phyloP scores from a whole-genome alignment of 495 filamentous ascomycete genomes.

The Hypoxylon cercidicola region DNA sequence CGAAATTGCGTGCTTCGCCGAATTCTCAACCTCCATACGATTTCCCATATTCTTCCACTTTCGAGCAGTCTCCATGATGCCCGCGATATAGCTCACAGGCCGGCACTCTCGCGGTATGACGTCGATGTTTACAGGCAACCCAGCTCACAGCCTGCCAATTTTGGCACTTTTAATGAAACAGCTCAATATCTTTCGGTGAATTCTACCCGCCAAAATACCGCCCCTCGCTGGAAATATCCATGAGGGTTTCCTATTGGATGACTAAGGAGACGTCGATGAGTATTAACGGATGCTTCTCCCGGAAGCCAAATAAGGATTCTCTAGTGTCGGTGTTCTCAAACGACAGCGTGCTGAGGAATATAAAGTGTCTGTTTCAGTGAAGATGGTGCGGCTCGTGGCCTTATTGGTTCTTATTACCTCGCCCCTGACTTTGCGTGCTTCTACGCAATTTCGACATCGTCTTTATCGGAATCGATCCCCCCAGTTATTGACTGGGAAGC shows the following conservation, averaged over 20 bases:
- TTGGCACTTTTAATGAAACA: slow-evolving; percentile 19
- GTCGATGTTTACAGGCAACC: slow-evolving; percentile 3
- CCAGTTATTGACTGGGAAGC: background rate
- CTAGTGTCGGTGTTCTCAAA: background rate
- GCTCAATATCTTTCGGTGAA: slow-evolving; percentile 17
- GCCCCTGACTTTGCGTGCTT: slow-evolving; percentile 28
- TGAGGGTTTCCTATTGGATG: slow-evolving; percentile 20
- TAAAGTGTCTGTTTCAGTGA: background rate
- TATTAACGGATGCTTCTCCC: slow-evolving; percentile 43
- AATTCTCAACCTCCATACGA: background rate
- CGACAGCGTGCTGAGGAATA: slow-evolving; percentile 2
- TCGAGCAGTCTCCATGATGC: background rate
- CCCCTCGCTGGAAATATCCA: slow-evolving; percentile 7
- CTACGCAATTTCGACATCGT: slow-evolving; percentile 25
- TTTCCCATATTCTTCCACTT: background rate
- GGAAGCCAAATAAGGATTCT: slow-evolving; percentile 11
- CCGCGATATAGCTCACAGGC: background rate
- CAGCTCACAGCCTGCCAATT: background rate
- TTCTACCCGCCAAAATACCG: slow-evolving; percentile 13
- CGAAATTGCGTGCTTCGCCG: slow-evolving; percentile 24
- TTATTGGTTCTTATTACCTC: slow-evolving; percentile 19
- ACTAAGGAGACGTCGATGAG: slow-evolving; percentile 61
- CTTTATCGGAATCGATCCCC: slow-evolving; percentile 12
- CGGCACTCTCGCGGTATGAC: slow-evolving; percentile 12
- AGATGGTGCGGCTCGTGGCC: slow-evolving; percentile 14